phyloP scores from a whole-genome alignment of 768 basidiomycete genomes.

The Suillus weaverae region DNA sequence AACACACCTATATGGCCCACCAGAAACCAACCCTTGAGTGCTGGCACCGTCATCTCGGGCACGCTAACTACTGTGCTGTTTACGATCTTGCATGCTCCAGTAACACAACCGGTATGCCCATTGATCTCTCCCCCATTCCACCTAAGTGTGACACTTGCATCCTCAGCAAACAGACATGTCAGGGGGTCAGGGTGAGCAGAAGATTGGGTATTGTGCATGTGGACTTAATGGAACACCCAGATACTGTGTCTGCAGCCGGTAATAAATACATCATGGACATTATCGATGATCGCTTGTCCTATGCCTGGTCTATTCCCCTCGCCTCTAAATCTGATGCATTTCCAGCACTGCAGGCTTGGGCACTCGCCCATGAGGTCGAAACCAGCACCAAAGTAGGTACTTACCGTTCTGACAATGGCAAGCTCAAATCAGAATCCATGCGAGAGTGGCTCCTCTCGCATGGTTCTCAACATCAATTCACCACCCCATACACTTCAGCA shows the following conservation, averaged over 20 bases:
- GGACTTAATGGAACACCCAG: constrained; percentile 5
- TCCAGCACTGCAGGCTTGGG: constrained; percentile 29
- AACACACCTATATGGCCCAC: no score
- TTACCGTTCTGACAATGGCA: constrained; percentile 24
- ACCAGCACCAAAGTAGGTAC: constrained; percentile 17
- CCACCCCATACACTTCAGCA: no score
- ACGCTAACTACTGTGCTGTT: constrained; percentile 25
- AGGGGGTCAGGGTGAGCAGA: background rate
- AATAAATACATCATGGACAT: constrained; percentile 7
- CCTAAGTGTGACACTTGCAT: background rate
- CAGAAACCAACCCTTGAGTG: no score
- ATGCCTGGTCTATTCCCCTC: constrained; percentile 33
- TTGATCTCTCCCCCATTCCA: background rate
- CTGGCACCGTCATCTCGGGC: no score
- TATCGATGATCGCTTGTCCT: constrained; percentile 11
- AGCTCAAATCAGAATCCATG: constrained; percentile 19
- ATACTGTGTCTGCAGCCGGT: background rate
- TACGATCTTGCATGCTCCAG: constrained; percentile 29
- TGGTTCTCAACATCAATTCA: constrained; percentile 11
- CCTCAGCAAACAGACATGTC: constrained; percentile 5
- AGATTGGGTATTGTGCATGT: background rate
- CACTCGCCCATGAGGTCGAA: constrained; percentile 20
- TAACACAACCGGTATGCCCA: constrained; percentile 8
- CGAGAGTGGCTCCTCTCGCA: constrained; percentile 12
- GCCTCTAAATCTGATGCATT: constrained; percentile 26